phyloP scores from a whole-genome alignment of 495 filamentous ascomycete genomes.

The Neurospora sublineolata region DNA sequence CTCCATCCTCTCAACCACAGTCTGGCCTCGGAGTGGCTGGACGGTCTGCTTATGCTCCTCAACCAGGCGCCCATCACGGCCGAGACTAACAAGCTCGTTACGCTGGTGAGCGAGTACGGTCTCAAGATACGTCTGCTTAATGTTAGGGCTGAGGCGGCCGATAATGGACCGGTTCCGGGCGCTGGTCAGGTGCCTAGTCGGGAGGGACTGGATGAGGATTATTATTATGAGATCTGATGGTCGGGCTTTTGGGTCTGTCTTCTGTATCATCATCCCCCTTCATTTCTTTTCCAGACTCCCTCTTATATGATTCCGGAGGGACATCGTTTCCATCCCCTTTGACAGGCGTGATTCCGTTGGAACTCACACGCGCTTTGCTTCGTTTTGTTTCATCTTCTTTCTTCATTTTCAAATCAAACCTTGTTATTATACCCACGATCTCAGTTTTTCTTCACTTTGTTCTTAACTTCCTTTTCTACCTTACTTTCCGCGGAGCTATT shows the following conservation, averaged over 20 bases:
- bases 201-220: constrained; percentile 55
- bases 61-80: constrained; percentile 94
- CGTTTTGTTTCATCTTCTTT: constrained; percentile 1
- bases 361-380: not conserved
- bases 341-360: not conserved
- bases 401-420: not conserved
- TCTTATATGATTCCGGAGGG: not conserved
- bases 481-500: not conserved
- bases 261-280: not conserved
- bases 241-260: not conserved
- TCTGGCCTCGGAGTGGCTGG: constrained; percentile 89
- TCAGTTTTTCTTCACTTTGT: not conserved
- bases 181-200: constrained; percentile 45
- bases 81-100: constrained; percentile 81
- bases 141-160: constrained; percentile 70
- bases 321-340: not conserved
- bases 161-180: constrained; percentile 39
- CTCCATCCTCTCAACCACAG: constrained; percentile 74
- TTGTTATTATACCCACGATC: constrained; percentile 3
- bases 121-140: constrained; percentile 89
- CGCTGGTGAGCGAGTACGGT: constrained; percentile 77
- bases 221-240: constrained; percentile 48
- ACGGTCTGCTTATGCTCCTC: constrained; percentile 88
- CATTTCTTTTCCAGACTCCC: not conserved
- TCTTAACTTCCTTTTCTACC: not conserved